These are phyloP conservation scores for Sequoia sempervirens DNA, from an alignment of 75 land plant genomes.

Conservation along the genomic window DNA sequence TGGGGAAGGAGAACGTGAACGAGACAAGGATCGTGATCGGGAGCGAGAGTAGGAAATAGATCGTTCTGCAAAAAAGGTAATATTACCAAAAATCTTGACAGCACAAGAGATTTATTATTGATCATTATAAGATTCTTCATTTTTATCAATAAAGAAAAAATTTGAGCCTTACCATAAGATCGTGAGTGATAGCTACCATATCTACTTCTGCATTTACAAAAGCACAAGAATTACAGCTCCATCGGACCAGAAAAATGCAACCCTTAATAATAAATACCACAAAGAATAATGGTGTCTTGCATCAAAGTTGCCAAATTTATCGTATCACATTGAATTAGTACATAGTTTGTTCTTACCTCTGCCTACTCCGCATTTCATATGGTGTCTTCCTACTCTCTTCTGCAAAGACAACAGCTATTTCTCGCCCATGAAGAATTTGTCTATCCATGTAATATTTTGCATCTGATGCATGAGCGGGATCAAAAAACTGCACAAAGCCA, in stretches of 20 bases:
- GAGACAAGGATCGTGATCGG: not conserved
- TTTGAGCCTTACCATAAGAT: not conserved
- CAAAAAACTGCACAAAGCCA: constrained; percentile 41
- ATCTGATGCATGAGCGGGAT: constrained; percentile 38
- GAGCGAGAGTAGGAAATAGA: not conserved
- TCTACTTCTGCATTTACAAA: not conserved
- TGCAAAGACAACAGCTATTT: constrained; percentile 43
- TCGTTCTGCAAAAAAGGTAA: not conserved
- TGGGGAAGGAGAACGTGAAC: not conserved
- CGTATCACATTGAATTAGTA: not conserved
- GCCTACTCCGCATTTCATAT: constrained; percentile 37
- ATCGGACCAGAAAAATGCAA: not conserved
- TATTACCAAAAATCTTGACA: not conserved
- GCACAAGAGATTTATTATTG: not conserved
- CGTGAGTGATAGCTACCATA: not conserved
- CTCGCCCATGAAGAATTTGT: constrained; percentile 29
- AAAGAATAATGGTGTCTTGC: not conserved
- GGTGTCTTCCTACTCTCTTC: constrained; percentile 48
- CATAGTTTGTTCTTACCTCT: constrained; percentile 12
- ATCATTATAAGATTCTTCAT: not conserved
- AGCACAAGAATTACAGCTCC: not conserved
- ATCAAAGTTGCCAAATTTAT: not conserved
- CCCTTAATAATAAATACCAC: not conserved
- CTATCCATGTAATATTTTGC: constrained; percentile 43
- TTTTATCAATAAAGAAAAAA: not conserved